Conservation (phyloP, 1,284 basidiomycete species). For the Papiliotrema nemorosa region DNA sequence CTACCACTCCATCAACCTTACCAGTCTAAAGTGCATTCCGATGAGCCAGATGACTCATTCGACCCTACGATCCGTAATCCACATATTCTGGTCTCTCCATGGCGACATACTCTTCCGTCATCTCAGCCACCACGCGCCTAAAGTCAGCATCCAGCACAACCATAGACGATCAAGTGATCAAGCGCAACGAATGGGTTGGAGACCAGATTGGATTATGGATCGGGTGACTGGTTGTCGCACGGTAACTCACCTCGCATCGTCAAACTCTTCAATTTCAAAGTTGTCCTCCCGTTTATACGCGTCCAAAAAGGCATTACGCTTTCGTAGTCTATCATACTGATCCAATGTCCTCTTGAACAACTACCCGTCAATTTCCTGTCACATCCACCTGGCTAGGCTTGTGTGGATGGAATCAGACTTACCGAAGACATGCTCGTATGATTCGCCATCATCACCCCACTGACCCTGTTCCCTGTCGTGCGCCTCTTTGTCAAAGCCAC, state of each 20-base stretch:
- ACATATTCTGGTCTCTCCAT: neutral
- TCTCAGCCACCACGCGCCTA: slow-evolving; percentile 31
- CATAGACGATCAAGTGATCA: too few species aligned
- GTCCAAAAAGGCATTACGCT: slow-evolving; percentile 92
- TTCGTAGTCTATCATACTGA: slow-evolving; percentile 85
- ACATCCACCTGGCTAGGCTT: too few species aligned
- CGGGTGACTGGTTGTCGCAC: too few species aligned
- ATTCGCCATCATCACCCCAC: slow-evolving; percentile 97
- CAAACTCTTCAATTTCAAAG: slow-evolving; percentile 91
- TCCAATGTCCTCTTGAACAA: slow-evolving; percentile 94
- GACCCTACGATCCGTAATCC: neutral
- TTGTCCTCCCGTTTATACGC: slow-evolving; percentile 97
- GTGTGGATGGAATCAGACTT: too few species aligned
- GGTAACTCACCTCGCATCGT: slow-evolving; percentile 73
- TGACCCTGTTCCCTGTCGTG: slow-evolving; percentile 83
- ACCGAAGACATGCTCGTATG: slow-evolving; percentile 96
- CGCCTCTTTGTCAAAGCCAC: slow-evolving; percentile 87
- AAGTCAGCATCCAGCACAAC: slow-evolving; percentile 3
- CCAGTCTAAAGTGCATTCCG: too few species aligned
- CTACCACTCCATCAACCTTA: too few species aligned
- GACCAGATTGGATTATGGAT: too few species aligned
- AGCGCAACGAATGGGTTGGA: too few species aligned
- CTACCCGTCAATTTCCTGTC: slow-evolving; percentile 49
- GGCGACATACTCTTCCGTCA: slow-evolving; percentile 19
- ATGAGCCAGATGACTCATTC: too few species aligned